Evolutionary conservation across 139 green algal species (phyloP).

Genomic region (Tetradesmus lagerheimii): DNA sequence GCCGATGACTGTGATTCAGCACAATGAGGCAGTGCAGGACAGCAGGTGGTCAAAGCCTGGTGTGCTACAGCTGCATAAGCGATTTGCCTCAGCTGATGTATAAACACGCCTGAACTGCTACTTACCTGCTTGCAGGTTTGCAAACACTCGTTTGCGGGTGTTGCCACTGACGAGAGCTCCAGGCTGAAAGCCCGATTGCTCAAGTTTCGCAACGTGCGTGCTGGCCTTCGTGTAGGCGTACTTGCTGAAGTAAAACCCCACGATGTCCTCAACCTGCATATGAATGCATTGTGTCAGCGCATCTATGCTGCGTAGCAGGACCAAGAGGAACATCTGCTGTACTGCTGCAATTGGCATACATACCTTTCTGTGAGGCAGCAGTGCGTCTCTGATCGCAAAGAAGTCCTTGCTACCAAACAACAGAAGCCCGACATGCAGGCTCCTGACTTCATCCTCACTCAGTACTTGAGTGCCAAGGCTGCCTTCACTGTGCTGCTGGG

Average conservation of each 20-base stretch:
- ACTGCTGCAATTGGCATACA: neutral
- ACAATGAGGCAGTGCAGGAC: neutral
- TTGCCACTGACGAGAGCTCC: constrained; percentile 30
- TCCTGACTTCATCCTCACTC: constrained; percentile 4
- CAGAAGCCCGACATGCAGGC: constrained; percentile 4
- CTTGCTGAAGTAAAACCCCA: neutral
- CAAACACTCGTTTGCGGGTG: neutral
- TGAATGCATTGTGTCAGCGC: neutral
- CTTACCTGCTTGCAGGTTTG: constrained; percentile 12
- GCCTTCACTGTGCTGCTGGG: neutral
- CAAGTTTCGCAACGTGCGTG: constrained; percentile 7
- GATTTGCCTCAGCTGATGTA: neutral
- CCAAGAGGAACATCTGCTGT: neutral
- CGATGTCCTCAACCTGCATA: constrained; percentile 20
- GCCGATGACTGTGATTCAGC: neutral
- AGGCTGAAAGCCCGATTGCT: constrained; percentile 17
- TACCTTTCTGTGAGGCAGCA: constrained; percentile 9
- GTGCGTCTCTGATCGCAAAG: neutral
- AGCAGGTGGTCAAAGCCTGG: neutral
- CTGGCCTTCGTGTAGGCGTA: constrained; percentile 13
- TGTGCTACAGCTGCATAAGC: neutral
- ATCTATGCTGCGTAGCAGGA: neutral
- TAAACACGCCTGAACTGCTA: no score
- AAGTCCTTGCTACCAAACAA: constrained; percentile 16
- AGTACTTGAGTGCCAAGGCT: neutral